Evolutionary conservation across 2,329 filamentous ascomycete species (phyloP), one percentile per base, ranked within the genome.

Genomic region (Metarhizium album): DNA sequence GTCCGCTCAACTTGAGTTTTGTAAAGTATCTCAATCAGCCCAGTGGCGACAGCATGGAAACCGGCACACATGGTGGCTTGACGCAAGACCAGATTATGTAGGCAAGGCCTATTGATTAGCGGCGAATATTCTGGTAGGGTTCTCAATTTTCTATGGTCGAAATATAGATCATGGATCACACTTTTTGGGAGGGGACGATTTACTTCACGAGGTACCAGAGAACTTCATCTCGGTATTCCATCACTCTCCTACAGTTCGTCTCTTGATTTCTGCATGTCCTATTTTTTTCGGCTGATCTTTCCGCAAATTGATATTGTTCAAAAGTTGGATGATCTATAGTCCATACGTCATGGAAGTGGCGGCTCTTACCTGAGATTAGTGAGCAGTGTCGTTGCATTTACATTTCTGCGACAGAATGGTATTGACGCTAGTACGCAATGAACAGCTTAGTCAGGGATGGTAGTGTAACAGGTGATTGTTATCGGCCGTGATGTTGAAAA

Each of bases 31-130:
- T 87, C 57, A 91, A 85, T 64, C 75, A 80, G 49, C 77, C 80
- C 40, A 75, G 75, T 47, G 73, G 71, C 55, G 85, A 90, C 56
- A 78, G 75, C 59, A 95, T 96, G 89, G 90, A 96, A 58, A 87
- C 84, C 33, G 83, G 89, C 55, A 80, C 87, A 57, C 78, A 79
- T 51, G 80, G 76, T 47, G 86, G 84, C 54, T 71, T 95, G 64
- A 95, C 90, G n/a, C 93, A 97, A 70, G 91, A 97, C 65, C 90
- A 97, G 74, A 96, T 97, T 71, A 95, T 97, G 90, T 97, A 72
- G 50, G 42, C 6, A n/a, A 23, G 7, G 40, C 20, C 18, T 5
- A 14, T 16, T 40, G 33, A 40, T 40, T 20, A 18, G 37, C 20
- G n/a, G n/a, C 37, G 11, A 20, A 18, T 40, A 20, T 40, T n/a